These are phyloP conservation scores for Coniella vitis DNA, from an alignment of 2,329 filamentous ascomycete genomes.

Conservation along the genomic window DNA sequence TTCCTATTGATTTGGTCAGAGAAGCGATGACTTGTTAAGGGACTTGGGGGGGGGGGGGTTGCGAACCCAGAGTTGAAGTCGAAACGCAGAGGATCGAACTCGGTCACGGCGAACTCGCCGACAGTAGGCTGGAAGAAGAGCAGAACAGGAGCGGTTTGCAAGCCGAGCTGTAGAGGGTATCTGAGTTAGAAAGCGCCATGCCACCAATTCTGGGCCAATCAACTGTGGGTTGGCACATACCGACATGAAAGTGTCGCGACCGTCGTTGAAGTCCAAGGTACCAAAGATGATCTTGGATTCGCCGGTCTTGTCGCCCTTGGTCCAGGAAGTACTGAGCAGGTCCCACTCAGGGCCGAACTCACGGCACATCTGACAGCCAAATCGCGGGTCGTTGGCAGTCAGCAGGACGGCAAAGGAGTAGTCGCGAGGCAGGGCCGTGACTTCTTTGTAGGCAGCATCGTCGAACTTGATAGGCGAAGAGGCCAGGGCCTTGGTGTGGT, in stretches of 20 bases:
- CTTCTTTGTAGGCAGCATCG: constrained; percentile 65
- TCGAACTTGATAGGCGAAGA: constrained; percentile 68
- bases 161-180: constrained; percentile 57
- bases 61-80: constrained; percentile 78
- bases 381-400: constrained; percentile 77
- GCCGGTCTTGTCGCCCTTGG: constrained; percentile 70
- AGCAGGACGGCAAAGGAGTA: constrained; percentile 77
- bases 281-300: constrained; percentile 70
- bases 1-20: constrained; percentile 41
- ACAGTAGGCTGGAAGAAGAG: constrained; percentile 79
- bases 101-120: constrained; percentile 69
- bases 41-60: neutral
- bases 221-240: constrained; percentile 41
- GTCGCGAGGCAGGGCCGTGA: constrained; percentile 74
- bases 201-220: no score
- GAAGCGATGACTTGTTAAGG: neutral
- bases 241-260: constrained; percentile 78
- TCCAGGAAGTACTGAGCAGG: constrained; percentile 78
- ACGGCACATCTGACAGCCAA: constrained; percentile 77
- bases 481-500: constrained; percentile 59
- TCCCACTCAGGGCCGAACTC: constrained; percentile 96
- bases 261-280: constrained; percentile 81
- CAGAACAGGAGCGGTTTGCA: constrained; percentile 90
- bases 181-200: constrained; percentile 1
- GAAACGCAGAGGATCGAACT: constrained; percentile 65